These are phyloP conservation scores for Thelonectria rubi DNA, from an alignment of 2,329 filamentous ascomycete genomes.

Conservation along the genomic window DNA sequence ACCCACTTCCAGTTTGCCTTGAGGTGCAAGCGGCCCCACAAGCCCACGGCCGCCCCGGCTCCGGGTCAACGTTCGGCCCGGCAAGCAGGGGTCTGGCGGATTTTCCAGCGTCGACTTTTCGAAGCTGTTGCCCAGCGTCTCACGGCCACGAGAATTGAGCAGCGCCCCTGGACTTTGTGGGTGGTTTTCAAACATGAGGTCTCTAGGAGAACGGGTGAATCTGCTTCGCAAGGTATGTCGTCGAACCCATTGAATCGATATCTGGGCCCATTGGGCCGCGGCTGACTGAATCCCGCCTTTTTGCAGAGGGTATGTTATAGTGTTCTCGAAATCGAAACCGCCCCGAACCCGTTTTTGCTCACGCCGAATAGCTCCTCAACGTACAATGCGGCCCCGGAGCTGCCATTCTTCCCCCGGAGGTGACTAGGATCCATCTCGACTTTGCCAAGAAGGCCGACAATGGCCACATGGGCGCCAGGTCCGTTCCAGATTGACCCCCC, in stretches of 20 bases:
- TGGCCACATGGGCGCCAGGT: conserved; percentile 80
- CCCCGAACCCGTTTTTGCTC: conserved; percentile 35
- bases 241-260: not conserved
- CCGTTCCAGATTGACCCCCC: conserved; percentile 42
- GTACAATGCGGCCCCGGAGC: conserved; percentile 86
- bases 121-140: conserved; percentile 34
- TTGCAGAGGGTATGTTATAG: conserved; percentile 53
- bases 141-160: conserved; percentile 27
- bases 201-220: conserved; percentile 75
- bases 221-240: conserved; percentile 74
- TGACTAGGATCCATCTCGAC: conserved; percentile 78
- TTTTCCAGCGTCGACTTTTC: conserved; percentile 44
- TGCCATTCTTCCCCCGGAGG: conserved; percentile 78
- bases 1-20: not conserved
- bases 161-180: no score
- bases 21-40: conserved; percentile 19
- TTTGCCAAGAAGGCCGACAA: conserved; percentile 70
- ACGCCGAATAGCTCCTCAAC: conserved; percentile 68
- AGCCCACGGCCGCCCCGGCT: no score
- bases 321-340: conserved; percentile 14
- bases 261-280: conserved; percentile 25
- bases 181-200: conserved; percentile 50
- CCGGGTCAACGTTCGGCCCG: conserved; percentile 45
- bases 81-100: conserved; percentile 35
- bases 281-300: conserved; percentile 25